Evolutionary conservation across 1,284 basidiomycete genomes (phyloP).

Genomic region (Malassezia dermatis): DNA sequence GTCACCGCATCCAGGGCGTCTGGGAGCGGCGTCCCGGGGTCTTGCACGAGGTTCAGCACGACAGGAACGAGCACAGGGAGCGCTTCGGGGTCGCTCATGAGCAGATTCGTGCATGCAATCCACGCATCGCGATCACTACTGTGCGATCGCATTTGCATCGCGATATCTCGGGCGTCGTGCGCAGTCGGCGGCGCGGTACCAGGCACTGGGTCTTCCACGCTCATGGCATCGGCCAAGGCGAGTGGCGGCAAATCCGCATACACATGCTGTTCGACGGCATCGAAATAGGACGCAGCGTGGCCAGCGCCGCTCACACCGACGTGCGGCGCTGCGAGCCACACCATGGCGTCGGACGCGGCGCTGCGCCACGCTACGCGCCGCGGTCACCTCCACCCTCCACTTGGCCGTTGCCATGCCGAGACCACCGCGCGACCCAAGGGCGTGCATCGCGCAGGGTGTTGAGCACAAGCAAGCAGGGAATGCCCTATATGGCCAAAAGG

Average conservation of each 20-base stretch:
- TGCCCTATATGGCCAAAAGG: not conserved
- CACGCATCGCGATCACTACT: not conserved
- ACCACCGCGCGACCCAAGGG: not conserved
- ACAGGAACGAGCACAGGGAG: not conserved
- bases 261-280: not conserved
- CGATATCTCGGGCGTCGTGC: not conserved
- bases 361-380: not conserved
- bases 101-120: not conserved
- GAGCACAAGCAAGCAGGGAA: conserved; percentile 12
- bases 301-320: not conserved
- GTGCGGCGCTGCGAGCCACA: not conserved
- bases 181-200: not conserved
- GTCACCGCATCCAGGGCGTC: not conserved
- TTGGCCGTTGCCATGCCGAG: not conserved
- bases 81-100: not conserved
- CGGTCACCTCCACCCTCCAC: not conserved
- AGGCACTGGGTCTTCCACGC: too few relatives aligned
- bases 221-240: not conserved
- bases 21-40: not conserved
- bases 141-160: not conserved
- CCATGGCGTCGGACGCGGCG: not conserved
- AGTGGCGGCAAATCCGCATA: not conserved
- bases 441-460: not conserved
- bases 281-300: not conserved
- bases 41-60: not conserved